These are phyloP conservation scores for Zasmidium angulare DNA, from an alignment of 2,329 filamentous ascomycete species.

Conservation along the genomic window DNA sequence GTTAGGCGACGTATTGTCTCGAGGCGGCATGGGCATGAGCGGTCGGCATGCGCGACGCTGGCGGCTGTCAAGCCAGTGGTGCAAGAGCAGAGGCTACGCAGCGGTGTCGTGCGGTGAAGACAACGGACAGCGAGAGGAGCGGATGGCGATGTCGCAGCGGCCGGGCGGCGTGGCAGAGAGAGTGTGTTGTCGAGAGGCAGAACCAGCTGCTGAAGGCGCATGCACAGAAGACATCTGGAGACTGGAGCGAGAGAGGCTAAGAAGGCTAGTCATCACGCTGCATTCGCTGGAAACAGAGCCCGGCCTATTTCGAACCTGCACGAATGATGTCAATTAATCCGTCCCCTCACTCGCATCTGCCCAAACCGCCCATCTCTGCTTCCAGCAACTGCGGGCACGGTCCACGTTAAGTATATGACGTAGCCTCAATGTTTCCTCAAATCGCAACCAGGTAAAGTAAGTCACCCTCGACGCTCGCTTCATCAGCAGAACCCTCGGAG, in stretches of 20 bases:
- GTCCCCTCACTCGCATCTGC: too few relatives aligned
- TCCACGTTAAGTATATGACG: too few relatives aligned
- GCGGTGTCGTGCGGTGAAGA: not conserved
- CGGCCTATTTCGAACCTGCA: too few relatives aligned
- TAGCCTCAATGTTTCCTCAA: not conserved
- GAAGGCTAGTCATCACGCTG: not conserved
- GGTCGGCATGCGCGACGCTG: constrained; percentile 8
- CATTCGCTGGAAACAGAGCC: too few relatives aligned
- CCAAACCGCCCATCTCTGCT: too few relatives aligned
- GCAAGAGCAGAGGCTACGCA: not conserved
- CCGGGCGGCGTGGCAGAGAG: too few relatives aligned
- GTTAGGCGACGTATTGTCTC: constrained; percentile 14
- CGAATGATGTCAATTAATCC: too few relatives aligned
- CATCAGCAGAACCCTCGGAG: too few relatives aligned
- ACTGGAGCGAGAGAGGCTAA: too few relatives aligned
- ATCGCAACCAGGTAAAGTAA: too few relatives aligned
- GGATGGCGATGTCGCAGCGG: not conserved
- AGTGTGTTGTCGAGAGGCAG: not conserved
- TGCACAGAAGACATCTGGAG: too few relatives aligned
- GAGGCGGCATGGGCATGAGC: constrained; percentile 12
- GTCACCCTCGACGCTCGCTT: not conserved
- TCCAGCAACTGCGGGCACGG: too few relatives aligned
- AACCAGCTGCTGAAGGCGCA: not conserved
- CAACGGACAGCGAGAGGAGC: not conserved
- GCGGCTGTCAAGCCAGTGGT: not conserved